Conservation (phyloP, 2,329 filamentous ascomycete species). For the Stenocarpella maydis region DNA sequence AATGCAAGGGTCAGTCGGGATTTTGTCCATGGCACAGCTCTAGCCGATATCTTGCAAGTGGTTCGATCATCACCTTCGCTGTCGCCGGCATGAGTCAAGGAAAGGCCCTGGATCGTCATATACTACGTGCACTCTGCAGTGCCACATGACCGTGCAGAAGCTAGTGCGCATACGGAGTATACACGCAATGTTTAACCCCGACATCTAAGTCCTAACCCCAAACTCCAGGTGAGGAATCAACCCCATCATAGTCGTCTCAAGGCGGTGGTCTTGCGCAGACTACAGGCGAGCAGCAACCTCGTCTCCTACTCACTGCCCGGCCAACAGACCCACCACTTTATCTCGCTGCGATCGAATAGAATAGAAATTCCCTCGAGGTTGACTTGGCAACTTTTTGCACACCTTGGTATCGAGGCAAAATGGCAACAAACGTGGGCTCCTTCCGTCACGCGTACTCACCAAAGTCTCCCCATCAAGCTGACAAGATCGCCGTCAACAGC, state of each 20-base stretch:
- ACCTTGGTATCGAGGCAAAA: not conserved
- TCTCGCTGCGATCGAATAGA: not conserved
- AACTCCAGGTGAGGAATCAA: too few relatives aligned
- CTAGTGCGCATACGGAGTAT: too few relatives aligned
- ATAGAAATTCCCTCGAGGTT: not conserved
- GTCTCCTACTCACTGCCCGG: not conserved
- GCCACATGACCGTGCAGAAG: not conserved
- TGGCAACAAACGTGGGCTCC: not conserved
- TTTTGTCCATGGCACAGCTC: not conserved
- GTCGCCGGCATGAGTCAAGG: slow-evolving; percentile 1
- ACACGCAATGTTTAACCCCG: slow-evolving; percentile 8
- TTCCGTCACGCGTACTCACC: not conserved
- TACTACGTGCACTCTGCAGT: too few relatives aligned
- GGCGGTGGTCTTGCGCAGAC: not conserved
- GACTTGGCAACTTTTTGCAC: not conserved
- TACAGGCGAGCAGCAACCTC: not conserved
- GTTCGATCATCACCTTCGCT: not conserved
- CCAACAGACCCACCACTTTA: not conserved
- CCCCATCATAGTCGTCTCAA: too few relatives aligned
- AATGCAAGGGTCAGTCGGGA: not conserved
- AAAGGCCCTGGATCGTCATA: not conserved
- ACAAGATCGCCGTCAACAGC: not conserved
- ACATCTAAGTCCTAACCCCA: slow-evolving; percentile 28
- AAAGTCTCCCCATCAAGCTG: slow-evolving; percentile 5
- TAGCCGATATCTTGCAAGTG: not conserved